Conservation (phyloP, 805 yeast genomes). For the Naumovozyma baii region DNA sequence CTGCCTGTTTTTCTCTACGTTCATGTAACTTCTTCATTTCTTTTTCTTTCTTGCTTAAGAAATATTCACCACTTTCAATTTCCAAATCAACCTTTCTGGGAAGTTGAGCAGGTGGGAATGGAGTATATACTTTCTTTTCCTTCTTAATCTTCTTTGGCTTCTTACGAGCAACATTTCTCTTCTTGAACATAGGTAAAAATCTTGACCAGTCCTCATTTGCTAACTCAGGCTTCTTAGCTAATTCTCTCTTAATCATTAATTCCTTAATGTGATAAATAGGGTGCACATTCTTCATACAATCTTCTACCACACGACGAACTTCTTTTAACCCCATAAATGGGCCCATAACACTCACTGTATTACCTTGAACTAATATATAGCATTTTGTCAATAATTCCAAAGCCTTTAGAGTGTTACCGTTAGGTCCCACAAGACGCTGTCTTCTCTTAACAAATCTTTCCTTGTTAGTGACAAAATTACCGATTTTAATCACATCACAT, state of each 20-base stretch:
- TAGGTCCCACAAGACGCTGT: constrained; percentile 93
- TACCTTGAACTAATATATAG: constrained; percentile 93
- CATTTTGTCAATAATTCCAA: constrained; percentile 91
- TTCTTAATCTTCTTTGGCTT: constrained; percentile 60
- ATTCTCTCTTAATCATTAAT: constrained; percentile 91
- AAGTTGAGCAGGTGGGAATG: constrained; percentile 96
- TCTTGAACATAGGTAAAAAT: constrained; percentile 92
- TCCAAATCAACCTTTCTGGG: constrained; percentile 96
- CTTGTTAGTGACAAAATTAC: constrained; percentile 77
- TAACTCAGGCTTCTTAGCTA: constrained; percentile 88
- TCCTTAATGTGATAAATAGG: constrained; percentile 98
- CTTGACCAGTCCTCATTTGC: constrained; percentile 96
- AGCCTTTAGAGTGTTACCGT: constrained; percentile 92
- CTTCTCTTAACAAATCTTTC: constrained; percentile 92
- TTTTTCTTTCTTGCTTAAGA: constrained; percentile 80
- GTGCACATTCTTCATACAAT: constrained; percentile 92
- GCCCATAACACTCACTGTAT: constrained; percentile 95
- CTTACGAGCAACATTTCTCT: constrained; percentile 90
- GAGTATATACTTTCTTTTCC: constrained; percentile 76
- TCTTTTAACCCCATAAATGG: constrained; percentile 88
- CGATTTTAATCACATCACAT: constrained; percentile 93
- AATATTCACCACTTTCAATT: constrained; percentile 97
- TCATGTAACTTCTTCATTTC: constrained; percentile 59
- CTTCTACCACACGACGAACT: constrained; percentile 88
- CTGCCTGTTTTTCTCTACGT: constrained; percentile 70